Evolutionary conservation across 1,284 basidiomycete species (phyloP).

Genomic region (Melampsora abietis-canadensis): DNA sequence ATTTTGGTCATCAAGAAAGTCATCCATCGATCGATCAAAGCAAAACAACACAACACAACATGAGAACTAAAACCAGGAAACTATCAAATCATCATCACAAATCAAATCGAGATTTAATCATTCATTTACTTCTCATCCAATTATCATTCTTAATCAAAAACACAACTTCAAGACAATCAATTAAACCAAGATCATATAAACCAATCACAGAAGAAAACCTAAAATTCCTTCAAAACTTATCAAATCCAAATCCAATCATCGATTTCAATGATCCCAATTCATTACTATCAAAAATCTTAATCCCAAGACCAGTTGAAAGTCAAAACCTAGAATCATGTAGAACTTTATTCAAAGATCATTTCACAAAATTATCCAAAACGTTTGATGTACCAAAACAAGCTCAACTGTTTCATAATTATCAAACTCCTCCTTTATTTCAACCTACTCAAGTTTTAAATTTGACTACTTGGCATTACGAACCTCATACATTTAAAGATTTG

Average conservation of each 20-base stretch:
- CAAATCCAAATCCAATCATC: slow-evolving; percentile 11
- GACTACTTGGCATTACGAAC: slow-evolving; percentile 37
- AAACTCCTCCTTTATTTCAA: slow-evolving; percentile 4
- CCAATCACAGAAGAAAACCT: background rate
- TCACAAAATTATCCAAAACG: slow-evolving; percentile 4
- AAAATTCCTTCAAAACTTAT: background rate
- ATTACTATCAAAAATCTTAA: slow-evolving; percentile 22
- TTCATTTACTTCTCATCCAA: too few species aligned
- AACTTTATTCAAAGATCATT: slow-evolving; percentile 7
- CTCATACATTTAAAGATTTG: slow-evolving; percentile 68
- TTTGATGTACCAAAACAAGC: slow-evolving; percentile 2
- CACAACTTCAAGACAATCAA: background rate
- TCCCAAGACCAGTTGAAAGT: slow-evolving; percentile 29
- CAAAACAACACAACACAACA: too few species aligned
- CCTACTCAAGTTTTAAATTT: slow-evolving; percentile 12
- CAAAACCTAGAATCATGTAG: slow-evolving; percentile 27
- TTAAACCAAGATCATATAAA: background rate
- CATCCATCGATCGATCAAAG: too few species aligned
- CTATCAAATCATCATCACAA: too few species aligned
- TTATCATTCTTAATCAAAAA: too few species aligned
- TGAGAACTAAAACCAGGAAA: too few species aligned
- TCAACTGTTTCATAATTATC: slow-evolving; percentile 8
- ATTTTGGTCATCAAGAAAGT: too few species aligned
- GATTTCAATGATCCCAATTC: slow-evolving; percentile 22
- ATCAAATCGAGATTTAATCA: too few species aligned